phyloP scores from a whole-genome alignment of 2,329 filamentous ascomycete species.

The Phaeosphaeriaceae sp. region DNA sequence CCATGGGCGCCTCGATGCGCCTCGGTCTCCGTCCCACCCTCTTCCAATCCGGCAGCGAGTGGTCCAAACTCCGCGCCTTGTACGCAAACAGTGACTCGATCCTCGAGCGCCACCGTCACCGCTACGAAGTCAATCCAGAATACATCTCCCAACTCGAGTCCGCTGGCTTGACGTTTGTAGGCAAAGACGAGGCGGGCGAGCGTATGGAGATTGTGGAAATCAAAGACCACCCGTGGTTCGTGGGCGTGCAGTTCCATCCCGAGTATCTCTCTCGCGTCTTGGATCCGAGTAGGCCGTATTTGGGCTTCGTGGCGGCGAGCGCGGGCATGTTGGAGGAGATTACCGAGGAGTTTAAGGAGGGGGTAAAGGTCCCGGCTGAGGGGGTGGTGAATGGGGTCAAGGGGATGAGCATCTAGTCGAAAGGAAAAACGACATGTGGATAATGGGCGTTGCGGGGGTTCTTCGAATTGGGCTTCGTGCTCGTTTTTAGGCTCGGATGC shows the following conservation, averaged over 20 bases:
- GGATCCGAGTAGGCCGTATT: conserved; percentile 75
- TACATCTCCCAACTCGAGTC: conserved; percentile 73
- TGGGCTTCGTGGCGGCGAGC: conserved; percentile 84
- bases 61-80: conserved; percentile 77
- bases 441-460: not conserved
- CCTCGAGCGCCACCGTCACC: conserved; percentile 81
- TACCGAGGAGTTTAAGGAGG: conserved; percentile 39
- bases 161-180: conserved; percentile 77
- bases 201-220: conserved; percentile 87
- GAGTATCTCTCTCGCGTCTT: conserved; percentile 83
- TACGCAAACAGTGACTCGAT: conserved; percentile 66
- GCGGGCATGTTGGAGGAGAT: conserved; percentile 69
- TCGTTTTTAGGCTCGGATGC: not conserved
- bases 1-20: conserved; percentile 86
- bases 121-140: conserved; percentile 89
- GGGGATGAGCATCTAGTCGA: conserved; percentile 17
- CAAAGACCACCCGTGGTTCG: conserved; percentile 83
- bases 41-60: conserved; percentile 79
- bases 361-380: conserved; percentile 22
- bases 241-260: conserved; percentile 88
- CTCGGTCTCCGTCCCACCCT: conserved; percentile 76
- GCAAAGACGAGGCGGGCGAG: conserved; percentile 78
- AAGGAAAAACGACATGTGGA: not conserved
- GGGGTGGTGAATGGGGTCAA: conserved; percentile 34
- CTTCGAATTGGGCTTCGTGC: not conserved